Conservation (phyloP, 257 asterid genomes). For the Galeopsis tetrahit region DNA sequence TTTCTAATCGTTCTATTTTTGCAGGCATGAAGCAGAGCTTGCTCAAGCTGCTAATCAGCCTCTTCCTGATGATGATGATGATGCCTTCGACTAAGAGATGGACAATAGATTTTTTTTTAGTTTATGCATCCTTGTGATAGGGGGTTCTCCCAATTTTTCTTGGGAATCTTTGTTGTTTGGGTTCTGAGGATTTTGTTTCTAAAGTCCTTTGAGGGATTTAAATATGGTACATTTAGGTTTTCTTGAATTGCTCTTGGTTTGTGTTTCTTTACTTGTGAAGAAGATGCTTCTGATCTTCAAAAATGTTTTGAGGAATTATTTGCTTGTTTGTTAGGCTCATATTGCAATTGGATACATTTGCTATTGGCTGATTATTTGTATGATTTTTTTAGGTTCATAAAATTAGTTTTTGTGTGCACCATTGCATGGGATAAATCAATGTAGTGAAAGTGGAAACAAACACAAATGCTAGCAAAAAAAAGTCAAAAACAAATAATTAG, state of each 20-base stretch:
- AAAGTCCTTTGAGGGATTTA: conserved; percentile 1
- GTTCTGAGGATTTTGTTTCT: conserved; percentile 26
- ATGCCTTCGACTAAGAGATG: conserved; percentile 55
- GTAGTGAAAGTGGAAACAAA: no score
- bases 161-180: conserved; percentile 2
- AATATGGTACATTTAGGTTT: conserved; percentile 18
- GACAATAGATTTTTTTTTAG: not conserved
- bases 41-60: conserved; percentile 67
- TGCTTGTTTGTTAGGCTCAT: conserved; percentile 18
- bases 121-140: not conserved
- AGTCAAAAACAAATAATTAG: no score
- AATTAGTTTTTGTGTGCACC: no score
- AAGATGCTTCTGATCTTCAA: conserved; percentile 33
- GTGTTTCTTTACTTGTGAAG: conserved; percentile 19
- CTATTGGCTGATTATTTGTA: no score
- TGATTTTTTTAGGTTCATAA: no score
- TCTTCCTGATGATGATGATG: conserved; percentile 90
- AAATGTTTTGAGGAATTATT: conserved; percentile 28
- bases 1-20: not conserved
- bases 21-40: conserved; percentile 83
- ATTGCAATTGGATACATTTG: not conserved
- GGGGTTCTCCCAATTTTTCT: conserved; percentile 17
- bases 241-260: conserved; percentile 22
- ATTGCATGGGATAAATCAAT: no score
- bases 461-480: no score